Conservation (phyloP, 192 early-diverging fungal species). For the Podila minutissima region DNA sequence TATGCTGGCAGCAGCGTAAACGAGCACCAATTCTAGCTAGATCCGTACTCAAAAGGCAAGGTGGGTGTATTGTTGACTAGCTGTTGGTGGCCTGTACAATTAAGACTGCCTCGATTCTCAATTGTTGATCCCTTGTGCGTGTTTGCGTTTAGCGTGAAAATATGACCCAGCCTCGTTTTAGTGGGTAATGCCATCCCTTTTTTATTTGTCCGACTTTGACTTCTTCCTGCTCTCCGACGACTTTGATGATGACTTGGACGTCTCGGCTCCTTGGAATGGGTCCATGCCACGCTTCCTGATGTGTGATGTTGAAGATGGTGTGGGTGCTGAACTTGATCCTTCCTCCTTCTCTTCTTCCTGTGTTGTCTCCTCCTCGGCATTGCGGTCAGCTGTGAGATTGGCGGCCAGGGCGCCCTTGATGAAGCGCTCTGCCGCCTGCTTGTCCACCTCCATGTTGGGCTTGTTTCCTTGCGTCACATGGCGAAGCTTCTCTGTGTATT, state of each 20-base stretch:
- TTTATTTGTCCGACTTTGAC: conserved; percentile 4
- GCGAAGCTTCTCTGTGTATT: conserved; percentile 25
- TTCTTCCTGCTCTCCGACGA: neutral
- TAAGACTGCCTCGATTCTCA: no score
- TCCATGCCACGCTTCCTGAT: conserved; percentile 29
- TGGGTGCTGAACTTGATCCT: neutral
- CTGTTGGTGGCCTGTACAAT: no score
- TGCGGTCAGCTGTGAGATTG: conserved; percentile 19
- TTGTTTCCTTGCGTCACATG: conserved; percentile 26
- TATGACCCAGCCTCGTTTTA: no score
- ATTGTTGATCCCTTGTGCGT: no score
- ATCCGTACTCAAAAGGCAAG: no score
- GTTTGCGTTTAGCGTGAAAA: no score
- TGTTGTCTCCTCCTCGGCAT: conserved; percentile 6
- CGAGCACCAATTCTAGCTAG: no score
- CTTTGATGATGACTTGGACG: neutral
- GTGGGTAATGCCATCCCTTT: neutral
- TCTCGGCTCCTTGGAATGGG: conserved; percentile 32
- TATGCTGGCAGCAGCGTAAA: no score
- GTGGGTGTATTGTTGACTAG: no score
- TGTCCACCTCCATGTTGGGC: conserved; percentile 55
- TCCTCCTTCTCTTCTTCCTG: neutral
- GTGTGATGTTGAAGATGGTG: conserved; percentile 12
- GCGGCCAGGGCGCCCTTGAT: conserved; percentile 54
- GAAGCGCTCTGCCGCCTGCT: conserved; percentile 60